Base-by-base conservation (phyloP, 305 asterid genomes). In the Solanum hybrid region DNA sequence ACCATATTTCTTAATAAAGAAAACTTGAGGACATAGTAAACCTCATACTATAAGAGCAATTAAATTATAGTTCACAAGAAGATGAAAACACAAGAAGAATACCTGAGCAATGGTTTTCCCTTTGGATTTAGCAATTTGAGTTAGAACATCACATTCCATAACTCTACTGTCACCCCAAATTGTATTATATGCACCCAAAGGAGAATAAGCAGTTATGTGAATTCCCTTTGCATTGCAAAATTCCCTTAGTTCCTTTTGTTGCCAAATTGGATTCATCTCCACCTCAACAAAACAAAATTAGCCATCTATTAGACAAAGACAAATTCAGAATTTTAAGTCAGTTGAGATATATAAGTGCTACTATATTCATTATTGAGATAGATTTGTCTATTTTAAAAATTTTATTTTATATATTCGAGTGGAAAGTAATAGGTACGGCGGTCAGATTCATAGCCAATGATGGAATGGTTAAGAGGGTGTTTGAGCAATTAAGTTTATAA, bases 71-170 rank as follows among this genome's bases (percentile, higher is more conserved):
- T 61, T 65, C 6, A 61, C 36, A 27, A 88, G 17, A 70, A 37
- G 14, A 76, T 13, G 31, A 17, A 78, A 20, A 32, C 33, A 34
- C 36, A 12, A 89, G 32, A 24, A 57, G 6, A 79, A 13, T 79
- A 94, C 95, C 95, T 95, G 97, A 11, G 97, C 95, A 2, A 90
- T 89, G 7, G 92, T 93, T 90, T 94, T 95, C 10, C 93, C 94
- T 61, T 65, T 92, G 22, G 91, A 90, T 90, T 90, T 91, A 57
- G 94, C 95, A 57, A 95, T 95, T 13, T 87, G 2, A 80, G 32
- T 34, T 20, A 79, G 45, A 79, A 34, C 45, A 79, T 79, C 51
- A 79, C 84, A 79, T 33, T 79, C 29, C 14, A 79, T 38, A 34
- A 79, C 84, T 79, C 29, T 79, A 4, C 34, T 79, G 17, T 79